Evolutionary conservation across 371 early-diverging fungal species (phyloP).

Genomic region (Mortierella sp.): DNA sequence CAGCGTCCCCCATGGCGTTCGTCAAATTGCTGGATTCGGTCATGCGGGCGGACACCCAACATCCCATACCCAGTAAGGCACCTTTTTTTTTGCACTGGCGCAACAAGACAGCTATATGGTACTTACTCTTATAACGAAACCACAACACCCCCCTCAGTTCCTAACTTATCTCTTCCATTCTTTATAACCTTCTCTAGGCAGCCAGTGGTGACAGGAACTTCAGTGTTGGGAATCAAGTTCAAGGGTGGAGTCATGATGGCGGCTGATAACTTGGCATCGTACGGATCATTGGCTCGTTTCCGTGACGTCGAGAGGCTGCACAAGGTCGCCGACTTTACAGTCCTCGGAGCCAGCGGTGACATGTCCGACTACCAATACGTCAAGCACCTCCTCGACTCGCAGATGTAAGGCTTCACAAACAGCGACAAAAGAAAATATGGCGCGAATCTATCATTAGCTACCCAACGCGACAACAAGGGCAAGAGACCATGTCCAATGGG

Average conservation of each 20-base stretch:
- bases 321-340: conserved; percentile 85
- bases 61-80: conserved; percentile 73
- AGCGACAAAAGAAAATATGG: neutral
- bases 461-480: neutral
- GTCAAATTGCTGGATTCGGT: conserved; percentile 54
- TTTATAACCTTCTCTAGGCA: conserved; percentile 62
- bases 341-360: conserved; percentile 96
- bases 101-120: neutral
- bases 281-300: conserved; percentile 97
- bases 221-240: conserved; percentile 95
- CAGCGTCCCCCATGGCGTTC: conserved; percentile 51
- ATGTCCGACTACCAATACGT: conserved; percentile 96
- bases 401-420: conserved; percentile 74
- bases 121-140: neutral
- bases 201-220: conserved; percentile 98
- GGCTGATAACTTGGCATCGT: conserved; percentile 97
- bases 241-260: conserved; percentile 99
- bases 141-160: neutral
- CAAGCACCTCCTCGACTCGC: conserved; percentile 85
- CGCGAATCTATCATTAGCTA: neutral
- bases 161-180: neutral
- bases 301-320: conserved; percentile 91
- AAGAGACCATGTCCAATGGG: no score
- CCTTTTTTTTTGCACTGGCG: neutral
- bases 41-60: conserved; percentile 64